Percentiles rank a stretch among this genome's conserved stretches.
These are phyloP conservation scores for Emericellopsis terricola DNA, from an alignment of 495 filamentous ascomycete species.

Conservation along the genomic window DNA sequence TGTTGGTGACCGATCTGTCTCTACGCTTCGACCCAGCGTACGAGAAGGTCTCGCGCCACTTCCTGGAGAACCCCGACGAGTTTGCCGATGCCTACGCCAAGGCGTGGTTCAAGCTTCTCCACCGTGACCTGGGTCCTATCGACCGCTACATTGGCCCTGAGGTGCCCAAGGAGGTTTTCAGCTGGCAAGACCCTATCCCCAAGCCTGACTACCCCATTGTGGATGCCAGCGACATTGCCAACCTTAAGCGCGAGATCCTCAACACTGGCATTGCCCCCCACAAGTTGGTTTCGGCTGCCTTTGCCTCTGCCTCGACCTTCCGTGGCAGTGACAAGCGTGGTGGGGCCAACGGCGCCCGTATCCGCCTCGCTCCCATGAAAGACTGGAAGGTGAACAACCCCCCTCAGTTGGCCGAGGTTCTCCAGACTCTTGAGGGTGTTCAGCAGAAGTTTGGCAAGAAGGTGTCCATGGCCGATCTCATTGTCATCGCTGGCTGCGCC, in stretches of 20 bases:
- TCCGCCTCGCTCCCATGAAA: constrained; percentile 49
- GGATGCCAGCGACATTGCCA: constrained; percentile 35
- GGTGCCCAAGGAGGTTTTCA: constrained; percentile 38
- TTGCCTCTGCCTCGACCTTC: constrained; percentile 56
- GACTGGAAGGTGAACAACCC: constrained; percentile 55
- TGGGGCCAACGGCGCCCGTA: constrained; percentile 56
- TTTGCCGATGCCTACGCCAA: constrained; percentile 45
- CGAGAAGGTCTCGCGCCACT: constrained; percentile 54
- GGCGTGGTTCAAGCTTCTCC: constrained; percentile 64
- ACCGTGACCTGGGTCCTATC: constrained; percentile 56
- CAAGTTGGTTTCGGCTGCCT: constrained; percentile 42
- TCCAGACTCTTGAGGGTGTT: constrained; percentile 37
- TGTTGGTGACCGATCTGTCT: constrained; percentile 56
- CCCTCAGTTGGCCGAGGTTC: constrained; percentile 33
- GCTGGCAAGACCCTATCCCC: constrained; percentile 53
- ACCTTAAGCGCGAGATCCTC: constrained; percentile 48
- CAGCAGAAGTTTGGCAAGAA: constrained; percentile 50
- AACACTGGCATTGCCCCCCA: constrained; percentile 31
- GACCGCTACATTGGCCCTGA: constrained; percentile 51
- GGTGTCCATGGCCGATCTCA: constrained; percentile 53
- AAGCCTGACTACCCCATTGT: constrained; percentile 33
- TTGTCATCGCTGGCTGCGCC: constrained; percentile 48
- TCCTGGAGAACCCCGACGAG: constrained; percentile 44
- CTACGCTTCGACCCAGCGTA: constrained; percentile 49
- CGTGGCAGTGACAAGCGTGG: constrained; percentile 60